Evolutionary conservation across 768 basidiomycete genomes (phyloP), one percentile per base, ranked within the genome.

Genomic region (Amanita polypyramis): DNA sequence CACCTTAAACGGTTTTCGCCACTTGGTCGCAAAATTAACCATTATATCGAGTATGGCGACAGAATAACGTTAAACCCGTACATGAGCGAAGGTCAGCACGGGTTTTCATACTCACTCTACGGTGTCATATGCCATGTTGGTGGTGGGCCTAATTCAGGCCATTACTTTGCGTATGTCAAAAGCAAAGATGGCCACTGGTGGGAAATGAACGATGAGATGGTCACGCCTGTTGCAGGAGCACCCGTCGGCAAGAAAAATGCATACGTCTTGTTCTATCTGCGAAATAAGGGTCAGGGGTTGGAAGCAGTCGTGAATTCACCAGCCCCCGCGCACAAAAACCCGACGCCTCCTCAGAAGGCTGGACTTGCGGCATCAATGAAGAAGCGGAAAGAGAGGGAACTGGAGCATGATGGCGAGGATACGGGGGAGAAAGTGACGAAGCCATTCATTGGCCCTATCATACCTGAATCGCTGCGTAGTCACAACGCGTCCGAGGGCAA

Each of bases 1-100:
- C 96, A 99, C 60, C 70, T 99, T 38, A 98, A 98, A 67, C 82
- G 96, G 19, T 99, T 99, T 65, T 84, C 87, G 2, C 90, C 91
- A 0, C 68, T 85, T 39, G 96, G 96, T 5, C 75, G 85, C 49
- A 99, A 98, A 69, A 81, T 94, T 32, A 76, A 75, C 1, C 82
- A 87, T 44, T 65, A 69, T 36, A 70, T 99, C 55, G 70, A 75
- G n/a, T 99, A 93, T 62, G 80, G 82, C 19, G 83, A 91, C 41
- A 72, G 65, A 9, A 63, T 99, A 11, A 73, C 79, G 15, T 69
- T 98, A 37, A 70, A 79, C 21, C 76, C 79, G 0, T 84, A 76
- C 63, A 94, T 98, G 87, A 90, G 91, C 61, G 79, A 83, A 44
- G 82, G 76, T 1, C 75, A 82, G 61, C 78, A 74, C 55, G 83